A percentile compares a stretch with the other conserved stretches of the same genome.
Evolutionary conservation across 2,329 filamentous ascomycete species (phyloP).

Genomic region (Aspergillus quadricinctus): DNA sequence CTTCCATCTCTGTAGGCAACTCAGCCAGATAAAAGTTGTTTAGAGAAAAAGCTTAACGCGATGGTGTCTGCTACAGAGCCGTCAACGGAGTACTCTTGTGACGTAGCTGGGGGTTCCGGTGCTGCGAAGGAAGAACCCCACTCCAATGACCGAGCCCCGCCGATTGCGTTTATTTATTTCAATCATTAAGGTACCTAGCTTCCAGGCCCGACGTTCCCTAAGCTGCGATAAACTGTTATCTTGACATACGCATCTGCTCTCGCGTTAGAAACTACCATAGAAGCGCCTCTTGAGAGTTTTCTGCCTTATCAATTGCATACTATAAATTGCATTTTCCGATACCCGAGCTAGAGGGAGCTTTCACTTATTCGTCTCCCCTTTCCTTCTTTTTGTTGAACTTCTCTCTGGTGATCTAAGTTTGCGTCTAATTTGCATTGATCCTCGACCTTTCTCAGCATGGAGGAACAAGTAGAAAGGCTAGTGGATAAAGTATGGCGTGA

Average conservation of each 20-base stretch:
- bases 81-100: conserved; percentile 4
- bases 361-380: no score
- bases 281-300: not conserved
- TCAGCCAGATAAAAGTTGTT: not conserved
- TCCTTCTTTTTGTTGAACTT: no score
- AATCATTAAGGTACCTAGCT: conserved; percentile 10
- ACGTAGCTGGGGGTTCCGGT: conserved; percentile 4
- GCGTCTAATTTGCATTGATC: not conserved
- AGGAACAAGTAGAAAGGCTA: conserved; percentile 28
- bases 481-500: conserved; percentile 35
- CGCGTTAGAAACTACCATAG: not conserved
- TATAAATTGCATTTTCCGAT: not conserved
- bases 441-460: conserved; percentile 16
- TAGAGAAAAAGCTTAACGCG: no score
- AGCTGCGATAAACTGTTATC: not conserved
- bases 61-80: not conserved
- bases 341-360: not conserved
- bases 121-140: conserved; percentile 16
- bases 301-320: not conserved
- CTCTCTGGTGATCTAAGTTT: not conserved
- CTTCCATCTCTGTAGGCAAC: not conserved
- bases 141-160: conserved; percentile 22
- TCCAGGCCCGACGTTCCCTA: conserved; percentile 1
- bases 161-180: conserved; percentile 17
- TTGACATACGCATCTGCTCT: not conserved